Conservation (phyloP, 179 eudicot species). For the Heliamphora pulchella region DNA sequence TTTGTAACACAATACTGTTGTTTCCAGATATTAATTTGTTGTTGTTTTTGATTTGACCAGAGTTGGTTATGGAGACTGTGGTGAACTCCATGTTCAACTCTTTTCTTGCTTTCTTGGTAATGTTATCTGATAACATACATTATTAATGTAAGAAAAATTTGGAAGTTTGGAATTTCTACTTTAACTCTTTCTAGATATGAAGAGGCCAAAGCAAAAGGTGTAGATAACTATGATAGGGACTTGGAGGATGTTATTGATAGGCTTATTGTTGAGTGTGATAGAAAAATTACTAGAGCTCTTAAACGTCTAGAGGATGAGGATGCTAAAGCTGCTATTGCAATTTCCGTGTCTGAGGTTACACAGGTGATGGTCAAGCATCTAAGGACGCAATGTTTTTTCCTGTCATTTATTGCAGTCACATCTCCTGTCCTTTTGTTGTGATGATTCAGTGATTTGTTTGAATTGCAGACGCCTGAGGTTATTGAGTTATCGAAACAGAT, state of each 20-base stretch:
- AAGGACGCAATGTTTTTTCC: neutral
- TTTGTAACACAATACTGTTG: neutral
- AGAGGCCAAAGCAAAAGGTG: constrained; percentile 72
- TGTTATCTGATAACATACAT: neutral
- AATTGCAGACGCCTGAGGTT: constrained; percentile 56
- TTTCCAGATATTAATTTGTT: neutral
- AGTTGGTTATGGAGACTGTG: neutral
- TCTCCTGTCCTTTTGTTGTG: neutral
- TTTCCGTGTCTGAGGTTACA: constrained; percentile 86
- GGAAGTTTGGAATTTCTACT: neutral
- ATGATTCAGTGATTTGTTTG: constrained; percentile 12
- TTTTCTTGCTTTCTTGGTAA: neutral
- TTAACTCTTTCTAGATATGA: constrained; percentile 54
- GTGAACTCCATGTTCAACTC: neutral
- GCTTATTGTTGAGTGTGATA: constrained; percentile 88
- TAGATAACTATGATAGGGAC: constrained; percentile 72
- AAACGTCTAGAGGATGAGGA: constrained; percentile 95
- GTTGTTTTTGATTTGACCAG: neutral
- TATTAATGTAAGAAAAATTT: neutral
- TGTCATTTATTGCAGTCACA: neutral
- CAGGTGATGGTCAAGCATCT: constrained; percentile 34
- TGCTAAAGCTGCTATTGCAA: constrained; percentile 97
- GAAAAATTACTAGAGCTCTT: constrained; percentile 81
- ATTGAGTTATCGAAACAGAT: constrained; percentile 76
- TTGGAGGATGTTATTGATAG: constrained; percentile 89